phyloP scores from a whole-genome alignment of 1,284 basidiomycete genomes.

The Irpex rosettiformis region DNA sequence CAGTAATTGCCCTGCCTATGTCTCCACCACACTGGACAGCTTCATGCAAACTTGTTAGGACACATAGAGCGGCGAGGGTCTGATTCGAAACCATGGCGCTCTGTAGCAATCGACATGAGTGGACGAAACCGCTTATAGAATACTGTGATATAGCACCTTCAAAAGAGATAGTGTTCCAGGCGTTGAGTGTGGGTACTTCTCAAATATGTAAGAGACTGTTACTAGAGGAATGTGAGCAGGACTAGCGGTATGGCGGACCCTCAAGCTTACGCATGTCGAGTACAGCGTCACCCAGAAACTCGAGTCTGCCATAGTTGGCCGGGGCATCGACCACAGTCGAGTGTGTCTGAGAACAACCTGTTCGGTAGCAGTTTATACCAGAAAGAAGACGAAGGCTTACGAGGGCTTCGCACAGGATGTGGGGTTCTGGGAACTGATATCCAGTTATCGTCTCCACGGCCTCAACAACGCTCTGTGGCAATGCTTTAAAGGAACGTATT shows the following conservation, averaged over 20 bases:
- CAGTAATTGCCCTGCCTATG: conserved; percentile 36
- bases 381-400: conserved; percentile 35
- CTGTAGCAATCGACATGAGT: conserved; percentile 34
- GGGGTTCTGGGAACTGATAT: conserved; percentile 53
- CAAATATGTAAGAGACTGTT: conserved; percentile 47
- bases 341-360: conserved; percentile 6
- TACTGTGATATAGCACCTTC: conserved; percentile 47
- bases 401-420: conserved; percentile 68
- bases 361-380: no score
- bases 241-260: not conserved
- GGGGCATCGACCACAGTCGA: conserved; percentile 17
- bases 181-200: conserved; percentile 55
- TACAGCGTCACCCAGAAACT: conserved; percentile 81
- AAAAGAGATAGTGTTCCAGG: conserved; percentile 73
- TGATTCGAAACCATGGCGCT: conserved; percentile 80
- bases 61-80: conserved; percentile 68
- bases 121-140: not conserved
- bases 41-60: conserved; percentile 60
- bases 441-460: conserved; percentile 64
- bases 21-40: conserved; percentile 9
- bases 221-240: conserved; percentile 7
- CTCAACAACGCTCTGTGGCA: conserved; percentile 37
- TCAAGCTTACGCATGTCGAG: conserved; percentile 67
- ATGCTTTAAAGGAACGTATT: conserved; percentile 34
- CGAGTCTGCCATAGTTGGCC: conserved; percentile 65